A percentile compares a stretch with the other conserved stretches of the same genome.
Evolutionary conservation across 352 stramenopile species (phyloP).

Genomic region (Globisporangium alternatum): DNA sequence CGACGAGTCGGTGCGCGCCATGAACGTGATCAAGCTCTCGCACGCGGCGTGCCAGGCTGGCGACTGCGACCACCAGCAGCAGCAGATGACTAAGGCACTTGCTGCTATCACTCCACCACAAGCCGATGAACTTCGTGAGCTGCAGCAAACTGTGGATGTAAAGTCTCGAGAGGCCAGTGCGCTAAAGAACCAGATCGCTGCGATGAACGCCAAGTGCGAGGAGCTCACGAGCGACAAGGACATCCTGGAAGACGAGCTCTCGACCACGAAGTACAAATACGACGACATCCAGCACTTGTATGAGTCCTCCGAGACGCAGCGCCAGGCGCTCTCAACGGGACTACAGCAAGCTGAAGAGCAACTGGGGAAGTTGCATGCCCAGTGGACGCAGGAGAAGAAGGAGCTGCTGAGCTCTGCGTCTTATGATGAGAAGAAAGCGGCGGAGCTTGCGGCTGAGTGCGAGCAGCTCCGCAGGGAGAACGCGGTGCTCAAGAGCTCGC

Average conservation of each 20-base stretch:
- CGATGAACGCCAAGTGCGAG: neutral
- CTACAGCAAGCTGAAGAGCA: conserved; percentile 55
- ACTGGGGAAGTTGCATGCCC: conserved; percentile 41
- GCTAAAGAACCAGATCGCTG: conserved; percentile 10
- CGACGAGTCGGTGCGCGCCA: conserved; percentile 34
- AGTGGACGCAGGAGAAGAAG: conserved; percentile 66
- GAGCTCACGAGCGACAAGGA: conserved; percentile 10
- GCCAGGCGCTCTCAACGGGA: conserved; percentile 35
- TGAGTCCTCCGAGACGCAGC: conserved; percentile 37
- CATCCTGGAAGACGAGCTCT: conserved; percentile 18
- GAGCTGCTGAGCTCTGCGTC: conserved; percentile 30
- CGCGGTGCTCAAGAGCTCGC: conserved; percentile 28
- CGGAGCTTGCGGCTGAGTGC: conserved; percentile 28
- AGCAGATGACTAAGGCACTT: neutral
- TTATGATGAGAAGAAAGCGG: conserved; percentile 34
- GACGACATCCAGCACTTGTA: conserved; percentile 45
- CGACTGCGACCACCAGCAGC: neutral
- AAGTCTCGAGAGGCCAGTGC: neutral
- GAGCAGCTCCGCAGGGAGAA: conserved; percentile 45
- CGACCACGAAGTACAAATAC: conserved; percentile 34
- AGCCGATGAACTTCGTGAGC: conserved; percentile 22
- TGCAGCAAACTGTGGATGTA: conserved; percentile 4
- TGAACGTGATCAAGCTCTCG: conserved; percentile 47
- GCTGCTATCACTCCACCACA: neutral
- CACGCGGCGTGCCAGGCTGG: conserved; percentile 15